Evolutionary conservation across 2,329 filamentous ascomycete genomes (phyloP).

Genomic region (Neonectria coccinea): DNA sequence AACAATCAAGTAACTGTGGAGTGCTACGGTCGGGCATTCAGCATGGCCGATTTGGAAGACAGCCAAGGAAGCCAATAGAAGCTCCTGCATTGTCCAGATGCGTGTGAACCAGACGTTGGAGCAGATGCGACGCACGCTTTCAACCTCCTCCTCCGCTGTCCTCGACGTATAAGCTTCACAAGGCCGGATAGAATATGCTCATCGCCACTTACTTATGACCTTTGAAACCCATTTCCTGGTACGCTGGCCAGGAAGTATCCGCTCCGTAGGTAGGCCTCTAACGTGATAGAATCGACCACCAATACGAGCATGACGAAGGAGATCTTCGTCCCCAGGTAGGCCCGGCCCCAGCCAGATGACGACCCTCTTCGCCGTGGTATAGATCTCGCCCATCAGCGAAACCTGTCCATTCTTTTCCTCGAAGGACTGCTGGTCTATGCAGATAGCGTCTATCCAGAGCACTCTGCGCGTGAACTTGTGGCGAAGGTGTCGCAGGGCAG

Average conservation of each 20-base stretch:
- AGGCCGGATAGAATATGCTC: not conserved
- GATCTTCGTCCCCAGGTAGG: conserved; percentile 4
- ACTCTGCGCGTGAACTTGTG: not conserved
- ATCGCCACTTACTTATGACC: conserved; percentile 4
- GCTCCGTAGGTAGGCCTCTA: not conserved
- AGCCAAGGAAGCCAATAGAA: conserved; percentile 3
- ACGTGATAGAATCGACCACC: not conserved
- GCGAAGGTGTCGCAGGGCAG: not conserved
- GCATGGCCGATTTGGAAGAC: not conserved
- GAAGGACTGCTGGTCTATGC: conserved; percentile 2
- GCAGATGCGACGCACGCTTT: conserved; percentile 7
- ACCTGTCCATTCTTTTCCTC: not conserved
- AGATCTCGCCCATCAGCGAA: conserved; percentile 1
- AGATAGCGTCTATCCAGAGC: conserved; percentile 11
- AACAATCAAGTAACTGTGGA: not conserved
- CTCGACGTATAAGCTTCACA: not conserved
- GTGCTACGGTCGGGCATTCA: not conserved
- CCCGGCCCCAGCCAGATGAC: conserved; percentile 2
- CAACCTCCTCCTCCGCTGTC: conserved; percentile 8
- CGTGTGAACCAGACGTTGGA: conserved; percentile 10
- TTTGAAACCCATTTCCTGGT: conserved; percentile 8
- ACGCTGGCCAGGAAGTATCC: conserved; percentile 6
- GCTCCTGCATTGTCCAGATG: conserved; percentile 7
- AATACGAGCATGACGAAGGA: conserved; percentile 11
- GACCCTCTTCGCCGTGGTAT: not conserved